These are phyloP conservation scores for Geotrichum armillariae DNA, from an alignment of 1,139 yeast species.

Conservation along the genomic window DNA sequence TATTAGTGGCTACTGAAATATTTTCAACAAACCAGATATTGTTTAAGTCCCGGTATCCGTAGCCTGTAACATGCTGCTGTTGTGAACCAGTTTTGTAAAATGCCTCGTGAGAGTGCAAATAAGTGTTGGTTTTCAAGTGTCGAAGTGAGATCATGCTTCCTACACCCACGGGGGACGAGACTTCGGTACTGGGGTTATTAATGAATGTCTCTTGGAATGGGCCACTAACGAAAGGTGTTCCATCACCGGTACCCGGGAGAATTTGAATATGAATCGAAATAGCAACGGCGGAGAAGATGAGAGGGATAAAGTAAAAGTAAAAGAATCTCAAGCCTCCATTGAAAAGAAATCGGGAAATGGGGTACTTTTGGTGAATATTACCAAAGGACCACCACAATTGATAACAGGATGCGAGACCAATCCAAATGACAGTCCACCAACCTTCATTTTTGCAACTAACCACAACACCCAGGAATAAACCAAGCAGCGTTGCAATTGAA, in stretches of 20 bases:
- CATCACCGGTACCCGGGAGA: constrained; percentile 51
- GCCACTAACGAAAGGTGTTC: constrained; percentile 51
- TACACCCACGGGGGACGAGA: constrained; percentile 53
- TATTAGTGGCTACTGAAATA: constrained; percentile 20
- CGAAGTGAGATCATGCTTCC: constrained; percentile 70
- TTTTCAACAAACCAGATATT: constrained; percentile 69
- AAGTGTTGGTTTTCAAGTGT: constrained; percentile 61
- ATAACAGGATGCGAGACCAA: constrained; percentile 43
- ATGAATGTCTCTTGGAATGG: constrained; percentile 57
- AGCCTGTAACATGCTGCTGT: constrained; percentile 70
- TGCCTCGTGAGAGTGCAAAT: constrained; percentile 65
- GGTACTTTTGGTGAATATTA: constrained; percentile 46
- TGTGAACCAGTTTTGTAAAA: constrained; percentile 55
- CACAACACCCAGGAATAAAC: constrained; percentile 54
- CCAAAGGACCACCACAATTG: constrained; percentile 61
- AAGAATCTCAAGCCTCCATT: constrained; percentile 34
- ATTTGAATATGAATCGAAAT: constrained; percentile 53
- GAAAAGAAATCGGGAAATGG: constrained; percentile 41
- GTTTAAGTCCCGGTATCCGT: constrained; percentile 52
- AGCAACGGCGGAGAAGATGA: constrained; percentile 48
- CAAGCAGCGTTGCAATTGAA: constrained; percentile 44
- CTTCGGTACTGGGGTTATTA: constrained; percentile 44
- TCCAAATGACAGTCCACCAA: constrained; percentile 52
- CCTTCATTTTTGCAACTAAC: constrained; percentile 59
- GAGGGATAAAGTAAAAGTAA: constrained; percentile 50